Evolutionary conservation across 306 rosid genomes (phyloP), one percentile per base, ranked within the genome.

Genomic region (Rosa lucieae): DNA sequence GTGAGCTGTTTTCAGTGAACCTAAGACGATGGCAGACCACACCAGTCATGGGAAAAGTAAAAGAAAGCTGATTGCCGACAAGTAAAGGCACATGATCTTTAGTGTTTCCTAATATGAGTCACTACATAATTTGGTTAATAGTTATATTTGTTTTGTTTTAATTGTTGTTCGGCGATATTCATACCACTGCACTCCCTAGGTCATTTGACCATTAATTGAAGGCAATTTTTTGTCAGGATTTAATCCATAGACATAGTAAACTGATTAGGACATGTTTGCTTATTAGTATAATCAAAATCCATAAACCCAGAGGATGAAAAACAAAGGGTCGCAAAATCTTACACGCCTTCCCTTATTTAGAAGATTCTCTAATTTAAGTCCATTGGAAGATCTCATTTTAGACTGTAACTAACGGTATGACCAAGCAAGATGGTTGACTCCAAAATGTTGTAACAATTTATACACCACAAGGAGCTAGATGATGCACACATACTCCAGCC

Each of bases 391-490:
- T 42, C 70, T 5, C 37, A 40, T 21, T 13, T 10, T 35, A 55
- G 7, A 10, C 35, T 20, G 66, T 74, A 40, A 42, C 17, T 39
- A 32, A 55, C 52, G 6, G 18, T 75, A 75, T 42, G 40, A 43
- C 51, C 77, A 42, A 42, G 69, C 14, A 74, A 20, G 20, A 42
- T 20, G 51, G 77, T 74, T 39, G 77, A 56, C 47, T 39, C 14
- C 13, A 5, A 23, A 55, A 74, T n/a, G 42, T 55, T n/a, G 15
- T 56, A 14, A 23, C 53, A 74, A 40, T 56, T 44, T 43, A 48
- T 75, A 75, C 56, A n/a, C 73, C 18, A 75, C 67, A 9, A 43
- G 47, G 5, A 58, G 42, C 26, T 42, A 75, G 58, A 59, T 44
- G 44, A 17, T 7, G 56, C 78, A 26, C 44, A 23, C 51, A 43